Conservation (phyloP, 352 stramenopile species). For the Pythium chondricola region DNA sequence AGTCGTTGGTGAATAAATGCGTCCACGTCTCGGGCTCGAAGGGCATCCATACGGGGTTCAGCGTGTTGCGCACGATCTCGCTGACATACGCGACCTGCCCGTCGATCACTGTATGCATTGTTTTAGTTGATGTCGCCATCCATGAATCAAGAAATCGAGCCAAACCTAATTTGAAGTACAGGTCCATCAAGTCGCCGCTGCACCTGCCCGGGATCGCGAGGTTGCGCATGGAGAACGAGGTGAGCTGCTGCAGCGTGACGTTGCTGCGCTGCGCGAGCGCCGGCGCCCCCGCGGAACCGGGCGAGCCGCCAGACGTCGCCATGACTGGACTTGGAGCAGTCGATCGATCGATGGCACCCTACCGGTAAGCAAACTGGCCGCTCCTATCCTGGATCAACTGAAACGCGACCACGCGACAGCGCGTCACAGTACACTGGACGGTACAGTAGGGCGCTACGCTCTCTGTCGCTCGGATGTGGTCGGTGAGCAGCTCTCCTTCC, state of each 20-base stretch:
- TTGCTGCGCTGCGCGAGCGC: constrained; percentile 14
- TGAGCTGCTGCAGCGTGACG: constrained; percentile 73
- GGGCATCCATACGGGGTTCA: constrained; percentile 80
- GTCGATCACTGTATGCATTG: constrained; percentile 44
- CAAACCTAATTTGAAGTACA: constrained; percentile 75
- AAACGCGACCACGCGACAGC: too few relatives aligned
- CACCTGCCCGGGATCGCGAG: constrained; percentile 41
- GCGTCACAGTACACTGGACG: too few relatives aligned
- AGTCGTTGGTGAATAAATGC: constrained; percentile 14
- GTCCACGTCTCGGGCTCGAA: constrained; percentile 47
- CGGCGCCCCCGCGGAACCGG: not conserved
- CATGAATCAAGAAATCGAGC: not conserved
- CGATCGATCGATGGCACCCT: too few relatives aligned
- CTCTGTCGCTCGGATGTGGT: too few relatives aligned
- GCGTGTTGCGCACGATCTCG: constrained; percentile 55
- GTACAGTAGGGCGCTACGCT: too few relatives aligned
- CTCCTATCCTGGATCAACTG: too few relatives aligned
- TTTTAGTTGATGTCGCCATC: too few relatives aligned
- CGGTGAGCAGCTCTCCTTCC: too few relatives aligned
- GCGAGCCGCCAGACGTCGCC: not conserved
- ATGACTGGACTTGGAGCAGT: not conserved
- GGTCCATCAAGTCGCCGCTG: constrained; percentile 46
- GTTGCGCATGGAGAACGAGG: constrained; percentile 74
- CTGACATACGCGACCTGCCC: constrained; percentile 65
- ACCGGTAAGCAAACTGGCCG: too few relatives aligned